Percentiles rank a stretch among this genome's conserved stretches.
Conservation (phyloP, 192 early-diverging fungal species). For the Allomyces macrogynus region DNA sequence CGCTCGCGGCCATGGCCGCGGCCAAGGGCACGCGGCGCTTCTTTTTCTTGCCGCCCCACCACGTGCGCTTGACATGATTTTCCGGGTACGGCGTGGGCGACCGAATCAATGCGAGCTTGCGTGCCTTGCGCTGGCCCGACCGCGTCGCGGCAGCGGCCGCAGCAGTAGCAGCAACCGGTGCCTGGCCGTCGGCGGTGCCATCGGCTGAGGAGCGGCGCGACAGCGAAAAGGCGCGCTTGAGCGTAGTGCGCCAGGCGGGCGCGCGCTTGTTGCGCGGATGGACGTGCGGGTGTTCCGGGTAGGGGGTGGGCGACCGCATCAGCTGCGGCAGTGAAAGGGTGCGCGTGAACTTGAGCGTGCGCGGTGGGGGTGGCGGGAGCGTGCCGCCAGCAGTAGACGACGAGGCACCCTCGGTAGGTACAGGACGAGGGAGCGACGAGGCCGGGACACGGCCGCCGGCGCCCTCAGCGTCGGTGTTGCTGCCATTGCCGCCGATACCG, state of each 20-base stretch:
- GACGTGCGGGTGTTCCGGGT: not conserved
- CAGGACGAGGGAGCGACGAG: too few species aligned
- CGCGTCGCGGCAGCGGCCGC: not conserved
- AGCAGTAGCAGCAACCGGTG: not conserved
- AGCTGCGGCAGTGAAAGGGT: too few species aligned
- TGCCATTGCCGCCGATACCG: too few species aligned
- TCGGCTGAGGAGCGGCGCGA: not conserved
- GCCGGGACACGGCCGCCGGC: too few species aligned
- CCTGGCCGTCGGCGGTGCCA: not conserved
- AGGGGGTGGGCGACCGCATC: not conserved
- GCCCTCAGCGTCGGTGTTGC: too few species aligned
- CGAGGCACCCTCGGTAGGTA: too few species aligned
- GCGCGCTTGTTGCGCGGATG: too few species aligned
- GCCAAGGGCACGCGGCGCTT: not conserved
- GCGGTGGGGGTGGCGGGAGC: too few species aligned
- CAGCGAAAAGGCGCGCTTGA: not conserved
- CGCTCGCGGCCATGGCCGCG: not conserved
- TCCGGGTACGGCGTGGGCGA: conserved; percentile 1
- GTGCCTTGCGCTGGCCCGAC: not conserved
- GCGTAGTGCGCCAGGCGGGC: not conserved
- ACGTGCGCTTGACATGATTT: not conserved
- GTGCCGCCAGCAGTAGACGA: too few species aligned
- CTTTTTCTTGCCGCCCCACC: not conserved
- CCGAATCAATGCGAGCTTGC: not conserved
- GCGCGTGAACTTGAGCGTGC: too few species aligned